Evolutionary conservation across 2,329 filamentous ascomycete species (phyloP).

Genomic region (Apiospora saccharicola): DNA sequence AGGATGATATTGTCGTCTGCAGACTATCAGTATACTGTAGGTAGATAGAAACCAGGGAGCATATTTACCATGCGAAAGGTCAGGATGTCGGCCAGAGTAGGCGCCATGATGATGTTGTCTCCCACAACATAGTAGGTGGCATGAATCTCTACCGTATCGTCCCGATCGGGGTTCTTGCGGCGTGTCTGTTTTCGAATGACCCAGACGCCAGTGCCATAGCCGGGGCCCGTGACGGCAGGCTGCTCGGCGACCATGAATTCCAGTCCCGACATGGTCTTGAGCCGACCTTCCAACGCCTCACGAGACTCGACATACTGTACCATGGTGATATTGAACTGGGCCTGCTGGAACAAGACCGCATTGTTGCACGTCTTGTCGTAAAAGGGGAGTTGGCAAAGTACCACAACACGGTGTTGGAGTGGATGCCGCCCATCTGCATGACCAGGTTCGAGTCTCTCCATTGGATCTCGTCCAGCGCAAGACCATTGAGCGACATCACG

Average conservation of each 20-base stretch:
- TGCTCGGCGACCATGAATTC: constrained; percentile 73
- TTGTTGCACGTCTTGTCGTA: constrained; percentile 75
- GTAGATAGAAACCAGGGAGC: constrained; percentile 13
- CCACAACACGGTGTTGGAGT: constrained; percentile 70
- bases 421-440: constrained; percentile 63
- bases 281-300: constrained; percentile 67
- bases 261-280: constrained; percentile 70
- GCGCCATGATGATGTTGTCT: constrained; percentile 73
- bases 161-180: constrained; percentile 60
- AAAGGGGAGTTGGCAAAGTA: constrained; percentile 73
- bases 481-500: constrained; percentile 33
- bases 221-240: constrained; percentile 67
- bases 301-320: constrained; percentile 64
- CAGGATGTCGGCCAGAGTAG: constrained; percentile 66
- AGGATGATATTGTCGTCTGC: constrained; percentile 62
- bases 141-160: constrained; percentile 67
- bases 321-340: constrained; percentile 67
- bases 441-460: constrained; percentile 64
- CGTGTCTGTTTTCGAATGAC: constrained; percentile 74
- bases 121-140: constrained; percentile 70
- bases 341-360: constrained; percentile 67
- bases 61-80: constrained; percentile 62
- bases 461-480: constrained; percentile 70
- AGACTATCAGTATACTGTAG: not conserved
- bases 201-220: constrained; percentile 71